These are phyloP conservation scores for Syzygium syzygioides DNA, from an alignment of 441 rosid species.

Conservation along the genomic window DNA sequence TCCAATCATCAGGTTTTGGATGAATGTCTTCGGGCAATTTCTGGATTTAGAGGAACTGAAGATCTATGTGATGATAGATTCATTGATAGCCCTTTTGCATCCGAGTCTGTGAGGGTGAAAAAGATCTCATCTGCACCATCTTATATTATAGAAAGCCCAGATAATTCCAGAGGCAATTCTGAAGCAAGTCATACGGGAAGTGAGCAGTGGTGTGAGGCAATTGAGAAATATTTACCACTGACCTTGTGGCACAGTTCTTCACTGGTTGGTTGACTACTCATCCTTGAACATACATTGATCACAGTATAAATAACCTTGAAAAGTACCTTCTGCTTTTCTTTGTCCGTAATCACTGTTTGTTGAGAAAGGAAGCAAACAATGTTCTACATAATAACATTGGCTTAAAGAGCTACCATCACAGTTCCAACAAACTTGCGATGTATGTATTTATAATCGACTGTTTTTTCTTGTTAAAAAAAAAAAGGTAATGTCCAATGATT, in stretches of 20 bases:
- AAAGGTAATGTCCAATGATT: background rate
- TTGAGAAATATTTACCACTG: slow-evolving; percentile 61
- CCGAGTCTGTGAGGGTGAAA: slow-evolving; percentile 69
- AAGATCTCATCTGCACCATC: slow-evolving; percentile 88
- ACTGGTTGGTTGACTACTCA: slow-evolving; percentile 48
- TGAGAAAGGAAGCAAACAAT: background rate
- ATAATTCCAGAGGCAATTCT: slow-evolving; percentile 32
- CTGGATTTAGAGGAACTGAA: slow-evolving; percentile 93
- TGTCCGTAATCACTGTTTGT: background rate
- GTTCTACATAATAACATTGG: background rate
- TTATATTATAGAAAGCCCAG: slow-evolving; percentile 40
- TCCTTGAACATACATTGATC: background rate
- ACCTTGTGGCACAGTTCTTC: slow-evolving; percentile 61
- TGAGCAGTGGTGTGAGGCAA: slow-evolving; percentile 67
- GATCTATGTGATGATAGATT: slow-evolving; percentile 61
- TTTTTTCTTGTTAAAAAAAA: background rate
- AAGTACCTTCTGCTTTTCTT: background rate
- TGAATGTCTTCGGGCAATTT: slow-evolving; percentile 82
- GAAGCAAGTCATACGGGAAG: slow-evolving; percentile 38
- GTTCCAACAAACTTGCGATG: background rate
- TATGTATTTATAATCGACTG: background rate
- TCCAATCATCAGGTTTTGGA: slow-evolving; percentile 61
- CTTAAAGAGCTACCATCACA: background rate
- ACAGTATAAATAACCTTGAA: too few relatives aligned
- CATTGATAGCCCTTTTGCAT: slow-evolving; percentile 65